phyloP scores from a whole-genome alignment of 768 basidiomycete genomes.

The Suillus subluteus region DNA sequence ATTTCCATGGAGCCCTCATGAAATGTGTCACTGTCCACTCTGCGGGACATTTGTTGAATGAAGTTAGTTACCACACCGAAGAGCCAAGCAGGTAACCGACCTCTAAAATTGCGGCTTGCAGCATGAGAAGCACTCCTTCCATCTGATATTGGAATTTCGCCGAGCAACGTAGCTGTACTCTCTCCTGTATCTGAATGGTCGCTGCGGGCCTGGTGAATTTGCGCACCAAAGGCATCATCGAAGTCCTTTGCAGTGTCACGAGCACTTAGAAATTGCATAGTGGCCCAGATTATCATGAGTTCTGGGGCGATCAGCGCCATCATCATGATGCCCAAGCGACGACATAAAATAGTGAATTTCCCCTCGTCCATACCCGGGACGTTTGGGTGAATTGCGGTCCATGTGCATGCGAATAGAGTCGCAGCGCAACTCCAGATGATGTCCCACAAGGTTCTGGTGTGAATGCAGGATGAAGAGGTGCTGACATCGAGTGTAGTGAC shows the following conservation, averaged over 20 bases:
- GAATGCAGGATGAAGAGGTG: background rate
- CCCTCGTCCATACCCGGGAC: constrained; percentile 25
- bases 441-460: constrained; percentile 35
- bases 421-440: constrained; percentile 33
- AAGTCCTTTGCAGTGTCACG: background rate
- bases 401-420: constrained; percentile 34
- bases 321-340: constrained; percentile 19
- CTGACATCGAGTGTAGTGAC: background rate
- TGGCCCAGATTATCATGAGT: constrained; percentile 31
- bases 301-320: constrained; percentile 32
- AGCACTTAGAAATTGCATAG: constrained; percentile 27
- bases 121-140: too few relatives aligned
- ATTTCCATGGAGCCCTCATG: background rate
- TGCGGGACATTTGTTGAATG: background rate
- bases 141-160: background rate
- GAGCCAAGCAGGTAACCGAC: background rate
- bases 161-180: background rate
- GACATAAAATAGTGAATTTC: background rate
- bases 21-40: constrained; percentile 15
- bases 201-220: background rate
- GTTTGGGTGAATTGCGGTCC: constrained; percentile 36
- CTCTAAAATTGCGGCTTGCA: background rate
- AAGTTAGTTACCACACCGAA: background rate
- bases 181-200: background rate
- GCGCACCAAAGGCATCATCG: background rate